phyloP scores from a whole-genome alignment of 148 eudicot species.

The Heliosperma pusillum region DNA sequence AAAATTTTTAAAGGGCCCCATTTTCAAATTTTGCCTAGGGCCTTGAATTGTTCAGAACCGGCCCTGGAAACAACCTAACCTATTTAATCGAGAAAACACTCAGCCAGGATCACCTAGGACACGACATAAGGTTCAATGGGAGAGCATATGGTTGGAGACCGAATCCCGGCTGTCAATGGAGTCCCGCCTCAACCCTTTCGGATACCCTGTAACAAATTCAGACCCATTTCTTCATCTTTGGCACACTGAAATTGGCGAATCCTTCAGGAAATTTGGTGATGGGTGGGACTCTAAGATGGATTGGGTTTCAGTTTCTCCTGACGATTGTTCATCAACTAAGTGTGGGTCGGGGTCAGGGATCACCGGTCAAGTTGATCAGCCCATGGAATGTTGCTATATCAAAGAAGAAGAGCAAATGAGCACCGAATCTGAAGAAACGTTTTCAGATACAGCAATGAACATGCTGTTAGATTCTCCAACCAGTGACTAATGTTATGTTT shows the following conservation, averaged over 20 bases:
- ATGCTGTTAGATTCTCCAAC: slow-evolving; percentile 36
- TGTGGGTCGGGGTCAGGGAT: slow-evolving; percentile 24
- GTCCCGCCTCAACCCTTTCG: slow-evolving; percentile 14
- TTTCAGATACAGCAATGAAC: slow-evolving; percentile 24
- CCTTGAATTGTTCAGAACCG: too few relatives aligned
- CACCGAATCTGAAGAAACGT: slow-evolving; percentile 20
- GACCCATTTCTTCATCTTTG: slow-evolving; percentile 24
- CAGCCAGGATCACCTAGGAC: slow-evolving; percentile 11
- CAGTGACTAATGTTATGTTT: slow-evolving; percentile 13
- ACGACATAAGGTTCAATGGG: slow-evolving; percentile 33
- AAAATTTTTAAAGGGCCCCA: too few relatives aligned
- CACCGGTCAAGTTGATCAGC: slow-evolving; percentile 21
- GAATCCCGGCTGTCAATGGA: slow-evolving; percentile 28
- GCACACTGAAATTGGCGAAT: slow-evolving; percentile 31
- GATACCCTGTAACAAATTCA: neutral
- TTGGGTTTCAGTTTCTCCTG: slow-evolving; percentile 15
- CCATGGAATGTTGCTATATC: neutral
- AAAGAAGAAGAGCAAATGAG: slow-evolving; percentile 5
- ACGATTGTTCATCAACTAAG: slow-evolving; percentile 11
- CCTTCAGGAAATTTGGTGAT: slow-evolving; percentile 16
- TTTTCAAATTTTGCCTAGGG: too few relatives aligned
- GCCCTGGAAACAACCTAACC: slow-evolving; percentile 8
- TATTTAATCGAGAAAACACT: neutral
- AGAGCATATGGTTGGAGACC: slow-evolving; percentile 32
- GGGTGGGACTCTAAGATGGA: neutral